A percentile compares a stretch with the other conserved stretches of the same genome.
These are phyloP conservation scores for Phytophthora sansomeana DNA, from an alignment of 352 stramenopile genomes.

Conservation along the genomic window DNA sequence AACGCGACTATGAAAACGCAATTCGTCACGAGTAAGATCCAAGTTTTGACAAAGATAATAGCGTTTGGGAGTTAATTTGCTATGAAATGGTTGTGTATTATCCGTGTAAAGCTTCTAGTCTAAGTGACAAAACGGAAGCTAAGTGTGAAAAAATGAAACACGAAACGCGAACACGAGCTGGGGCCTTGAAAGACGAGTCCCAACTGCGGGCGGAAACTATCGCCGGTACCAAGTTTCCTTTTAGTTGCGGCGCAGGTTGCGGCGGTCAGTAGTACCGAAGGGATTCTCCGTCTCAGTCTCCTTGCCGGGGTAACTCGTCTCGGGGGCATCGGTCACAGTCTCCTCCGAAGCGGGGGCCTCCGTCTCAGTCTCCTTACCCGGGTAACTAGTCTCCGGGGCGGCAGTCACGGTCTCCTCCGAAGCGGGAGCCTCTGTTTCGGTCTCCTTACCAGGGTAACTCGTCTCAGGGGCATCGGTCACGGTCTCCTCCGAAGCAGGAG, in stretches of 20 bases:
- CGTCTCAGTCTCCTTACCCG: too few relatives aligned
- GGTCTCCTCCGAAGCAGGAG: not conserved
- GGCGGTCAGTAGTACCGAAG: too few relatives aligned
- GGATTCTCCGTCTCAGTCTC: not conserved
- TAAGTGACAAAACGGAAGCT: constrained; percentile 19
- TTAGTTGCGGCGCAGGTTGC: constrained; percentile 26
- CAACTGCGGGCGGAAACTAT: not conserved
- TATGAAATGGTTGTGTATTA: constrained; percentile 23
- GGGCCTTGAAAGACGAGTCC: too few relatives aligned
- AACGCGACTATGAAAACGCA: not conserved
- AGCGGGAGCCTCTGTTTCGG: too few relatives aligned
- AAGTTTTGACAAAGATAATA: not conserved
- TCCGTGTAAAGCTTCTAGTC: constrained; percentile 8
- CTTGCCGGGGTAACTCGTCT: too few relatives aligned
- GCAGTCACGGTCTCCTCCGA: too few relatives aligned
- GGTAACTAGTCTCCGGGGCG: too few relatives aligned
- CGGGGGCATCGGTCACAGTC: not conserved
- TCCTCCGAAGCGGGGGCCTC: not conserved
- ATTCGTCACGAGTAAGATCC: not conserved
- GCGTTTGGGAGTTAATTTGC: not conserved
- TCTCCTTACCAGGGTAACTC: too few relatives aligned
- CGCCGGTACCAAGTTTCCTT: not conserved
- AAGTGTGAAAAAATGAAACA: constrained; percentile 26
- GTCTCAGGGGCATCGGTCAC: not conserved
- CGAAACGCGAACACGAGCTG: constrained; percentile 23